Base-by-base conservation (phyloP, 2,329 filamentous ascomycete species). In the Metarhizium brunneum region DNA sequence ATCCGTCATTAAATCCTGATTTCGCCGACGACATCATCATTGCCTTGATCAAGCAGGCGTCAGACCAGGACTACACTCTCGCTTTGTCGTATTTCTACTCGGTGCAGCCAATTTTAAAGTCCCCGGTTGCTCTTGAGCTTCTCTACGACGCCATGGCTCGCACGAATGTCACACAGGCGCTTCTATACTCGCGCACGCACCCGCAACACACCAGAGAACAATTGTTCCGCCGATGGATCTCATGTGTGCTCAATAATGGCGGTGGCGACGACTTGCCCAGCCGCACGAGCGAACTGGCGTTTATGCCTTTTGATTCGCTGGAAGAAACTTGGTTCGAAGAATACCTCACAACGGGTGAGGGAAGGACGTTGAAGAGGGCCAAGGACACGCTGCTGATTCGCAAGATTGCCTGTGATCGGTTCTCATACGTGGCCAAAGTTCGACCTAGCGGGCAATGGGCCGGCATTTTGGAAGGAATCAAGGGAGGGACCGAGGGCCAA, bases 1-100 rank as follows among this genome's bases (percentile, higher is more conserved):
- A 94, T 63, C 90, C 90, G 0, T 89, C 87, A 1, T 78, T 95
- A 4, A 84, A 86, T 20, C 85, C 88, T 40, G 90, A 90, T 54
- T 95, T 94, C 64, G 81, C 88, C 56, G 89, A 94, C 70, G 88
- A 95, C 58, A 92, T 95, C 53, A 78, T 94, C 61, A 79, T 80
- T 30, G 79, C 80, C 4, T 80, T 94, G 4, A 82, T 89, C 53
- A 78, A 80, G 42, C 79, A 84, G 60, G 77, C 83, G 25, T 71
- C 80, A 42, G 73, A 77, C 47, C 73, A 78, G 56, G 84, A 90
- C 65, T 81, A 82, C 63, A 78, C 74, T 30, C 76, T 92, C 2
- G 81, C 88, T 0, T 77, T 94, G 32, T 86, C 88, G 11, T 95
- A 94, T 71, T 94, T 88, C 71, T 80, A 91, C 61, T 83, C 86